Percentiles rank a stretch among this genome's conserved stretches.
Evolutionary conservation across 495 filamentous ascomycete species (phyloP).

Genomic region (Penicillium fimorum): DNA sequence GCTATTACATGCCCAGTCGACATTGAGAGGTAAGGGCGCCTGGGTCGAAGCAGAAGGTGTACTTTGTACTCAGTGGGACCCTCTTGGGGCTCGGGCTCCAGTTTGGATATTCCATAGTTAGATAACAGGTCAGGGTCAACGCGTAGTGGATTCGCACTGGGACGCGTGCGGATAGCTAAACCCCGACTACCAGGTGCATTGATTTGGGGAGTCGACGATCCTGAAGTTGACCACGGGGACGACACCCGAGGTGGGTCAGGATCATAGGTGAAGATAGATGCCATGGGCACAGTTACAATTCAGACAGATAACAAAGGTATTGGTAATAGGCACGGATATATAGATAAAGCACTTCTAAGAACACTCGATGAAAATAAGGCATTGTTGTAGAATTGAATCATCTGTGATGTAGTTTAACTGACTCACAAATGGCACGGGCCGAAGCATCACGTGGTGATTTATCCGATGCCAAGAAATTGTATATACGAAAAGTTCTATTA

Average conservation of each 20-base stretch:
- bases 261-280: conserved; percentile 94
- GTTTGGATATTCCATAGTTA: conserved; percentile 69
- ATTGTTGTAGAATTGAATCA: conserved; percentile 1
- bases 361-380: background rate
- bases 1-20: conserved; percentile 60
- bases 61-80: conserved; percentile 96
- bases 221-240: conserved; percentile 77
- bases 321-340: conserved; percentile 19
- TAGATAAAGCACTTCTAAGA: background rate
- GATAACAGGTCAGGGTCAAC: conserved; percentile 53
- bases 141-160: conserved; percentile 26
- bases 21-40: conserved; percentile 65
- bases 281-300: conserved; percentile 56
- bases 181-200: conserved; percentile 21
- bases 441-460: conserved; percentile 2
- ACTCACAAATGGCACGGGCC: conserved; percentile 11
- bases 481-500: background rate
- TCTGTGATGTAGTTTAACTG: conserved; percentile 7
- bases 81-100: conserved; percentile 89
- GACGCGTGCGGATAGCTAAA: conserved; percentile 27
- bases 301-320: conserved; percentile 14
- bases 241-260: conserved; percentile 81
- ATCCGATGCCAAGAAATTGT: background rate
- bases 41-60: conserved; percentile 79
- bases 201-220: conserved; percentile 41